Evolutionary conservation across 2,329 filamentous ascomycete genomes (phyloP).

Genomic region (Diaporthe citrichinensis): DNA sequence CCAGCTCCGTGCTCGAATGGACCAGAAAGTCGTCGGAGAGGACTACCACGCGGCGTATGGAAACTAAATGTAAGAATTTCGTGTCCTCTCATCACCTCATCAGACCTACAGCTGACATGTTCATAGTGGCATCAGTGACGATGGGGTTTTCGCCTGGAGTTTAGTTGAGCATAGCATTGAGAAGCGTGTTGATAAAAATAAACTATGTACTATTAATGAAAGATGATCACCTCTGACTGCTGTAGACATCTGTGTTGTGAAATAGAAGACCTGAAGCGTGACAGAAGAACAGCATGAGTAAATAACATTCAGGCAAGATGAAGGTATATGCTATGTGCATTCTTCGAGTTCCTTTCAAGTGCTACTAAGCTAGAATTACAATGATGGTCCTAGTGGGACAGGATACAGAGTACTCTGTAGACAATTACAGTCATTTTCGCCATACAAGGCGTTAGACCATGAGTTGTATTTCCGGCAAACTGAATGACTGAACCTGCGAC

Average conservation of each 20-base stretch:
- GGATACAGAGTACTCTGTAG: no score
- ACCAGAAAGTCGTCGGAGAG: background rate
- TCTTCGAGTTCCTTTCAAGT: no score
- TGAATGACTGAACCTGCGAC: background rate
- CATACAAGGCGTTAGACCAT: no score
- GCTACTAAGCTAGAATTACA: no score
- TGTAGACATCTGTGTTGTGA: background rate
- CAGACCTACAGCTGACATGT: background rate
- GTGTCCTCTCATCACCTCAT: background rate
- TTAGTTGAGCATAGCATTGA: background rate
- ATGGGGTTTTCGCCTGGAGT: background rate
- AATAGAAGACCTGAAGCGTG: no score
- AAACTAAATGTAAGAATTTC: background rate
- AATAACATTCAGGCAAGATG: no score
- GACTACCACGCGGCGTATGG: background rate
- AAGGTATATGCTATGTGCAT: no score
- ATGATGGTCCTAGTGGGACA: no score
- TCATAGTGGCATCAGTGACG: background rate
- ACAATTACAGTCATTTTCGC: no score
- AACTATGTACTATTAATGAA: background rate
- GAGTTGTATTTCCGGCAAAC: background rate
- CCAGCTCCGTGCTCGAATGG: background rate
- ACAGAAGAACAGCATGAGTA: no score
- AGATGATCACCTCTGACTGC: background rate
- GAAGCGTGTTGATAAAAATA: background rate